Conservation (phyloP, 1,284 basidiomycete genomes). For the Coriolopsis trogii region DNA sequence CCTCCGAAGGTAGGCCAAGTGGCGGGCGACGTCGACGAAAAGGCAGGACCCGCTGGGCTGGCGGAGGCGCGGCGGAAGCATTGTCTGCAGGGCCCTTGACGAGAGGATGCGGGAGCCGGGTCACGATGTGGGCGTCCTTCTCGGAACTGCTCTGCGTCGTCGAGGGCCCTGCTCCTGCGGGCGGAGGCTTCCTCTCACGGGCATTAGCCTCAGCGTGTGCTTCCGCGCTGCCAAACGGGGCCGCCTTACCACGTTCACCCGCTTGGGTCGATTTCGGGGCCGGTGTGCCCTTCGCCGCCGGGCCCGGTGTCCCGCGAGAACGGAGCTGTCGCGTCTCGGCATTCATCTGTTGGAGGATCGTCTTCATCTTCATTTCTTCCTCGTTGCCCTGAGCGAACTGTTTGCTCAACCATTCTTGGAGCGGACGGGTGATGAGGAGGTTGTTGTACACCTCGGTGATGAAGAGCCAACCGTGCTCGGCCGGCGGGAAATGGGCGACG, state of each 20-base stretch:
- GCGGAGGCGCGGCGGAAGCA: conserved; percentile 1
- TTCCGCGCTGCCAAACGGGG: conserved; percentile 21
- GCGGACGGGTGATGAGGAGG: conserved; percentile 22
- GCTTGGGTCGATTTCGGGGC: not conserved
- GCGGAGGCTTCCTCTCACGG: conserved; percentile 7
- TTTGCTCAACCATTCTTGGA: conserved; percentile 25
- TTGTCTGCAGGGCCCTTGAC: not conserved
- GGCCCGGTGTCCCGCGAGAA: not conserved
- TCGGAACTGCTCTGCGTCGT: not conserved
- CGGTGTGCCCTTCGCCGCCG: not conserved
- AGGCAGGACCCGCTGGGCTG: conserved; percentile 9
- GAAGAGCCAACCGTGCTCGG: conserved; percentile 21
- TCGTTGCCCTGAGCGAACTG: conserved; percentile 16
- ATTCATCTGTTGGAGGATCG: conserved; percentile 14
- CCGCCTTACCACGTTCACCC: conserved; percentile 17
- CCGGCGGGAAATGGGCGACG: conserved; percentile 23
- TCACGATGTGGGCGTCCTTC: conserved; percentile 12
- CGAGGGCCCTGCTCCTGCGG: not conserved
- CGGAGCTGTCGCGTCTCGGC: conserved; percentile 12
- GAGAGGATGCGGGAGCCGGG: conserved; percentile 13
- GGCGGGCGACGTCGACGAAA: conserved; percentile 22
- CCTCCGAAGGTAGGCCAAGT: conserved; percentile 11
- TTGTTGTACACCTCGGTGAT: conserved; percentile 28
- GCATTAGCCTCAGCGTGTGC: conserved; percentile 22
- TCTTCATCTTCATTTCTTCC: conserved; percentile 21